phyloP scores from a whole-genome alignment of 768 basidiomycete genomes.

The Rhizopogon salebrosus region DNA sequence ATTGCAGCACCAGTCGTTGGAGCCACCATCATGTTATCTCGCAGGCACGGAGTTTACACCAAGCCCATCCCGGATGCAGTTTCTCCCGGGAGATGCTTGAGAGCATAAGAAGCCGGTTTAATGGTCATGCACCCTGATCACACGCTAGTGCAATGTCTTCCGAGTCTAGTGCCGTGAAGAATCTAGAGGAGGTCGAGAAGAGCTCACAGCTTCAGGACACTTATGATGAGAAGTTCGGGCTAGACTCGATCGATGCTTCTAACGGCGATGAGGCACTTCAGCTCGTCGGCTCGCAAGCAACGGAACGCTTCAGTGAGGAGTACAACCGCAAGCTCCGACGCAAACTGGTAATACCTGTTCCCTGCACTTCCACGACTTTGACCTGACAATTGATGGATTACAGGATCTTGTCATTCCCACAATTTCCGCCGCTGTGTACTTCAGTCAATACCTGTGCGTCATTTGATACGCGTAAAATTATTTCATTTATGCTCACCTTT shows the following conservation, averaged over 20 bases:
- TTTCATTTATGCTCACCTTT: slow-evolving; percentile 3
- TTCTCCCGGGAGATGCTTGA: not conserved
- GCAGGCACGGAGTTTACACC: not conserved
- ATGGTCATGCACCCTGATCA: not conserved
- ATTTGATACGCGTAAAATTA: not conserved
- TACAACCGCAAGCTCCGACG: slow-evolving; percentile 51
- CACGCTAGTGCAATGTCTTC: slow-evolving; percentile 14
- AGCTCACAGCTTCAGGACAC: slow-evolving; percentile 5
- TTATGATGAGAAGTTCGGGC: slow-evolving; percentile 30
- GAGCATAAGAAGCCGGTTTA: slow-evolving; percentile 8
- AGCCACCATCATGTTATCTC: slow-evolving; percentile 5
- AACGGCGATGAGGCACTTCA: slow-evolving; percentile 58
- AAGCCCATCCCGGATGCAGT: slow-evolving; percentile 6
- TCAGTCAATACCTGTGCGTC: slow-evolving; percentile 58
- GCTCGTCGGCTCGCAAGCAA: slow-evolving; percentile 51
- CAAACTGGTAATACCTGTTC: slow-evolving; percentile 41
- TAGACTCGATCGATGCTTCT: slow-evolving; percentile 28
- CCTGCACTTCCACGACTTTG: not conserved
- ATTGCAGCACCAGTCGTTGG: not conserved
- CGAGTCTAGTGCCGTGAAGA: slow-evolving; percentile 7
- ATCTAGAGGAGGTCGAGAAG: slow-evolving; percentile 12
- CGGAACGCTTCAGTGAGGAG: slow-evolving; percentile 52
- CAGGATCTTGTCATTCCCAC: slow-evolving; percentile 51
- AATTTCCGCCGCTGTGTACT: slow-evolving; percentile 60
- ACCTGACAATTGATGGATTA: not conserved